Conservation (phyloP, 768 basidiomycete species). For the Termitomyces heimii region DNA sequence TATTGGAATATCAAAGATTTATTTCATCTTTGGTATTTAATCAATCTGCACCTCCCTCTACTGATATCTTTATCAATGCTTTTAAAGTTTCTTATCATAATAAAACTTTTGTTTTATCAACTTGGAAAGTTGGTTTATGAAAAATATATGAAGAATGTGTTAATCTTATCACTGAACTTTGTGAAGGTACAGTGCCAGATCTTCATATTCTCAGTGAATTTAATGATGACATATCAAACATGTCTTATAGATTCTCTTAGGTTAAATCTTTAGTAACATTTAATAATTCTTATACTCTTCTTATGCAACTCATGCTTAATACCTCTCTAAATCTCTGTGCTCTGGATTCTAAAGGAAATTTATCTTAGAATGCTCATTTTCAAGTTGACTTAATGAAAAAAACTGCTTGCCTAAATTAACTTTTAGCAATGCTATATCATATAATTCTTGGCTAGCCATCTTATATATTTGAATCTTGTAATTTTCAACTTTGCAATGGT, state of each 20-base stretch:
- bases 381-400: not conserved
- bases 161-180: not conserved
- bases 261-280: not conserved
- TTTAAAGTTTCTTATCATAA: not conserved
- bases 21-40: not conserved
- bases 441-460: not conserved
- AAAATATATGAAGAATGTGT: not conserved
- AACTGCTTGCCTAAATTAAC: not conserved
- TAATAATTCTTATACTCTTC: not conserved
- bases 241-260: not conserved
- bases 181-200: not conserved
- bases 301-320: not conserved
- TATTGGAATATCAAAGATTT: not conserved
- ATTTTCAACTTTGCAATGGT: not conserved
- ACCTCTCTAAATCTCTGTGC: not conserved
- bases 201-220: not conserved
- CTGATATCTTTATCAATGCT: not conserved
- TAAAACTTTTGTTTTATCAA: not conserved
- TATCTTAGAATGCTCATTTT: not conserved
- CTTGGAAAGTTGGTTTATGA: not conserved
- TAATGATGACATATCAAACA: not conserved
- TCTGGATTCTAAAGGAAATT: not conserved
- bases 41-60: not conserved
- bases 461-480: not conserved
- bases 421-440: not conserved